Conservation (phyloP, 345 rosid species). For the Trapa incisa region DNA sequence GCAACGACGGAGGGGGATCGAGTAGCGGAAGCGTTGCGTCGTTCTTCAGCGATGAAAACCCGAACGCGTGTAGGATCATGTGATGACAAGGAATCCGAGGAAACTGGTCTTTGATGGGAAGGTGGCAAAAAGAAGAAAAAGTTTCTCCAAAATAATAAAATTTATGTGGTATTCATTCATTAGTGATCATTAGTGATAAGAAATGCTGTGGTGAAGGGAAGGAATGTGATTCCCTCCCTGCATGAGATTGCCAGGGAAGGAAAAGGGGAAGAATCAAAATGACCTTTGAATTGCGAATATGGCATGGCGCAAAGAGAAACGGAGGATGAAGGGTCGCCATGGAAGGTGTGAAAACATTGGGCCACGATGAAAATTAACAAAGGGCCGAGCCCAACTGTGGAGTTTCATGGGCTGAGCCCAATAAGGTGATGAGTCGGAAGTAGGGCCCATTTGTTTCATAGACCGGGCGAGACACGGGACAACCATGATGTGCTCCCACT, state of each 20-base stretch:
- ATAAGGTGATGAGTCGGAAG: too few species aligned
- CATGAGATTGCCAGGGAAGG: slow-evolving; percentile 20
- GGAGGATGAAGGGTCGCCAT: too few species aligned
- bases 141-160: slow-evolving; percentile 2
- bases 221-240: slow-evolving; percentile 29
- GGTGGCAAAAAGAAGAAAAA: slow-evolving; percentile 9
- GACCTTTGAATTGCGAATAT: too few species aligned
- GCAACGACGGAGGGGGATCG: neutral
- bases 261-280: slow-evolving; percentile 28
- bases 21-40: slow-evolving; percentile 39
- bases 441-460: too few species aligned
- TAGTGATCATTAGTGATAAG: slow-evolving; percentile 8
- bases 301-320: too few species aligned
- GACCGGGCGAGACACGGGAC: too few species aligned
- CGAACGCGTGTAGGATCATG: slow-evolving; percentile 45
- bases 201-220: slow-evolving; percentile 6
- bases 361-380: too few species aligned
- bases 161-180: neutral
- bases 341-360: too few species aligned
- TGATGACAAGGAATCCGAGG: slow-evolving; percentile 8
- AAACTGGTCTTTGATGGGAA: neutral
- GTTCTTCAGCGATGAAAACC: slow-evolving; percentile 68
- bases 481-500: too few species aligned
- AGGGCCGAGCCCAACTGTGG: too few species aligned
- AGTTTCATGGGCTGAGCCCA: too few species aligned